Conservation (phyloP, 768 basidiomycete genomes). For the Mrakia blollopis region DNA sequence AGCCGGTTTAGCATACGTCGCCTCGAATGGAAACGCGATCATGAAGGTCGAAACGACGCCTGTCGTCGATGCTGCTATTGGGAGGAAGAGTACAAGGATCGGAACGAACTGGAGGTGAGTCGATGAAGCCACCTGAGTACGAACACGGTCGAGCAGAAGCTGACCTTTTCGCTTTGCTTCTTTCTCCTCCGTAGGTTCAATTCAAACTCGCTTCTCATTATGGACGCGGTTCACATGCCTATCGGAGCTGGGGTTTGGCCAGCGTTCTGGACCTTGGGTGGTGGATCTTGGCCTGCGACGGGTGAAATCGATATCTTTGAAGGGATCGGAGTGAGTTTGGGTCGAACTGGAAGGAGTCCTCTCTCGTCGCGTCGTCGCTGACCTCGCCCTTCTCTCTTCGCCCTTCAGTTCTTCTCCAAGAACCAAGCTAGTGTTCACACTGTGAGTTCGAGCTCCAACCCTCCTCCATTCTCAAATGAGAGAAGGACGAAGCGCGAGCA, state of each 20-base stretch:
- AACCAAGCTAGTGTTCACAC: background rate
- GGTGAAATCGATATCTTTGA: slow-evolving; percentile 32
- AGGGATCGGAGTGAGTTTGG: background rate
- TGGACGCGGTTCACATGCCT: slow-evolving; percentile 24
- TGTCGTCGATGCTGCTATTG: background rate
- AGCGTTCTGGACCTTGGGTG: slow-evolving; percentile 35
- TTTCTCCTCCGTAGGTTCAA: background rate
- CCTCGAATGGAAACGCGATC: slow-evolving; percentile 9
- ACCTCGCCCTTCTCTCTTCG: background rate
- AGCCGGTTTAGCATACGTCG: background rate
- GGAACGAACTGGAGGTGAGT: slow-evolving; percentile 5
- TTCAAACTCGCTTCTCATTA: slow-evolving; percentile 14
- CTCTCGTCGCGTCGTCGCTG: background rate
- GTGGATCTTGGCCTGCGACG: slow-evolving; percentile 44
- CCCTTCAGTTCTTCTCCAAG: background rate
- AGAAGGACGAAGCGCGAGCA: too few relatives aligned
- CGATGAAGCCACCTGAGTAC: too few relatives aligned
- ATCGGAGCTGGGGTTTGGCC: slow-evolving; percentile 13
- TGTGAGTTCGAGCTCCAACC: too few relatives aligned
- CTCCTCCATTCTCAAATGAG: too few relatives aligned
- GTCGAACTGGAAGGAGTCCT: background rate
- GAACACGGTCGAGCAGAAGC: background rate
- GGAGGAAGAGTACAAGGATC: slow-evolving; percentile 14
- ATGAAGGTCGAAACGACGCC: slow-evolving; percentile 26
- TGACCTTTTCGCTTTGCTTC: background rate